phyloP scores from a whole-genome alignment of 2,329 filamentous ascomycete species.

The Nothophaeocryptopus gaeumannii region DNA sequence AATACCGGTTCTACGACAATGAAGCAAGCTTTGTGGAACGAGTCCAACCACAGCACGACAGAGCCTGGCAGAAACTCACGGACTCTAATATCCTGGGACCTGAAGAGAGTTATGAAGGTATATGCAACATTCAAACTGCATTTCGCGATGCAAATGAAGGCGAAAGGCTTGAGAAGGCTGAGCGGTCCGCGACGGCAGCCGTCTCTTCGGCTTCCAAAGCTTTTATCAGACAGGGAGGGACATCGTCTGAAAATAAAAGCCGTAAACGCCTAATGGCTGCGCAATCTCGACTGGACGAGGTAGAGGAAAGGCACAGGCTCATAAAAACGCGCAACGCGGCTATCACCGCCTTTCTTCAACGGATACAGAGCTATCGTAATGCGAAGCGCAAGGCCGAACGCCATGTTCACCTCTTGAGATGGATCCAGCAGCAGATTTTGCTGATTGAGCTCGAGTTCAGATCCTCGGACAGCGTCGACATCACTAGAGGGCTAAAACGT shows the following conservation, averaged over 20 bases:
- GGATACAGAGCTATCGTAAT: neutral
- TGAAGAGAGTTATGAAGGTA: neutral
- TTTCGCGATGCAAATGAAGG: neutral
- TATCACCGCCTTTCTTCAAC: neutral
- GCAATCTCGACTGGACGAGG: neutral
- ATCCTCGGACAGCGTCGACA: neutral
- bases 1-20: slow-evolving; percentile 3
- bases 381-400: neutral
- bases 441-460: neutral
- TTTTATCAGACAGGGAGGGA: neutral
- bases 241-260: neutral
- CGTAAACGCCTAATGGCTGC: neutral
- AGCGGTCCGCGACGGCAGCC: neutral
- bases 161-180: neutral
- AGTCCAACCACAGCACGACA: neutral
- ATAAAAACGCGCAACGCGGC: neutral
- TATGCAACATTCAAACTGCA: neutral
- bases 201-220: neutral
- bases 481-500: too few relatives aligned
- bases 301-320: neutral
- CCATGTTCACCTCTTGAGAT: neutral
- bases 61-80: slow-evolving; percentile 3
- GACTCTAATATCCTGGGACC: slow-evolving; percentile 4
- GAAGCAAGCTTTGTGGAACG: neutral
- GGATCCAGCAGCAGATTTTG: slow-evolving; percentile 2